These are phyloP conservation scores for Trebouxia sp. DNA, from an alignment of 139 green algal genomes.

Conservation along the genomic window DNA sequence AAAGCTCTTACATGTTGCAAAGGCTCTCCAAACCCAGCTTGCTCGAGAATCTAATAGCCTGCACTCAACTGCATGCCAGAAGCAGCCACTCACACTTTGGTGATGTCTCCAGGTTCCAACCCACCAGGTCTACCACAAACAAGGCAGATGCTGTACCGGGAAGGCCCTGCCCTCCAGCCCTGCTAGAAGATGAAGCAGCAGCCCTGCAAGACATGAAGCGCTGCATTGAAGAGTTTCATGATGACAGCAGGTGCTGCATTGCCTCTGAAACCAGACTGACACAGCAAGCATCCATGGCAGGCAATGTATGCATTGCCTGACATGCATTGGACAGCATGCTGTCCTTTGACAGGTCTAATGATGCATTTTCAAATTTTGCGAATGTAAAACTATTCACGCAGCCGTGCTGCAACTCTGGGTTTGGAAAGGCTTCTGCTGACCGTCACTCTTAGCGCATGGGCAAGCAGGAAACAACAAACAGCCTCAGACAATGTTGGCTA, in stretches of 20 bases:
- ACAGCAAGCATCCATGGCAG: background rate
- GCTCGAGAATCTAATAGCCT: background rate
- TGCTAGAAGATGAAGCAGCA: constrained; percentile 54
- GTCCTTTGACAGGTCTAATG: too few relatives aligned
- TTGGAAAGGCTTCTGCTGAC: too few relatives aligned
- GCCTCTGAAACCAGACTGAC: background rate
- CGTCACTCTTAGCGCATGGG: too few relatives aligned
- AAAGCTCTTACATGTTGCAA: too few relatives aligned
- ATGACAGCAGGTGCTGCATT: constrained; percentile 50
- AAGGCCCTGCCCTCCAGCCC: constrained; percentile 54
- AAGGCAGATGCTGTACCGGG: constrained; percentile 13
- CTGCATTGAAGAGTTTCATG: constrained; percentile 62
- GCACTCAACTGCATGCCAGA: background rate
- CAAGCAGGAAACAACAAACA: too few relatives aligned
- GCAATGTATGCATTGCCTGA: too few relatives aligned
- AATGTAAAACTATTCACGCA: too few relatives aligned
- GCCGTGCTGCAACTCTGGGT: too few relatives aligned
- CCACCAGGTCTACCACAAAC: background rate
- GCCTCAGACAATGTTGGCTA: too few relatives aligned
- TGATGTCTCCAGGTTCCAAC: background rate
- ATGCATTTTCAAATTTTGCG: too few relatives aligned
- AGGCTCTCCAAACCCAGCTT: too few relatives aligned
- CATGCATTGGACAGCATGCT: too few relatives aligned
- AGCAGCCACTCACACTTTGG: background rate
- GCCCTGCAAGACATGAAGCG: constrained; percentile 62